These are phyloP conservation scores for Zygotorulaspora florentina DNA, from an alignment of 805 yeast genomes.

Conservation along the genomic window DNA sequence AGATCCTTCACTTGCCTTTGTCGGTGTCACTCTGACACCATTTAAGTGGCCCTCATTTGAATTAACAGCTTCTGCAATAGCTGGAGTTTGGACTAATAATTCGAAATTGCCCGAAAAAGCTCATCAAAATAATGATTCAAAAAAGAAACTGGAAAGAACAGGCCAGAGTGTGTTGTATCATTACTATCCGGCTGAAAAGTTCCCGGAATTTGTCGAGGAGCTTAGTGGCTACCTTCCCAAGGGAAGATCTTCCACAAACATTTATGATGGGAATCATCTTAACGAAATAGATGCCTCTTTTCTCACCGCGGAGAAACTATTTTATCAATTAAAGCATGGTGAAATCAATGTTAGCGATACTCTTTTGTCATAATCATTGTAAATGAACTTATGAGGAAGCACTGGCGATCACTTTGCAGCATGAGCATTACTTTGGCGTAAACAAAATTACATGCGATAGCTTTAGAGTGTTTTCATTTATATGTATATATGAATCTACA, in stretches of 20 bases:
- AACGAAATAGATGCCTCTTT: slow-evolving; percentile 10
- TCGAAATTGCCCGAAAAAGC: slow-evolving; percentile 38
- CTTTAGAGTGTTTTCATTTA: too few species aligned
- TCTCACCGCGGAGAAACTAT: slow-evolving; percentile 14
- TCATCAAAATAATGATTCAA: slow-evolving; percentile 39
- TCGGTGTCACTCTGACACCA: slow-evolving; percentile 41
- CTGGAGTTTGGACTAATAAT: slow-evolving; percentile 51
- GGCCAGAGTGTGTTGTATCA: slow-evolving; percentile 33
- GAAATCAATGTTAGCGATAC: slow-evolving; percentile 2
- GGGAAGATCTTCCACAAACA: slow-evolving; percentile 8
- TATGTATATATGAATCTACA: too few species aligned
- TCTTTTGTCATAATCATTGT: neutral
- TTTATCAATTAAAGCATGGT: slow-evolving; percentile 14
- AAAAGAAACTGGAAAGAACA: slow-evolving; percentile 21
- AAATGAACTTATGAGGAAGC: too few species aligned
- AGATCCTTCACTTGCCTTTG: slow-evolving; percentile 45
- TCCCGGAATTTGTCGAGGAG: slow-evolving; percentile 8
- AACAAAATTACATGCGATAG: too few species aligned
- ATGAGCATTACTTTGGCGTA: too few species aligned
- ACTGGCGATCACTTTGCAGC: too few species aligned
- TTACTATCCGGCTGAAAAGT: slow-evolving; percentile 31
- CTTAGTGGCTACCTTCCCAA: slow-evolving; percentile 10
- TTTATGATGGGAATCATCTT: slow-evolving; percentile 14
- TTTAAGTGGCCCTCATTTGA: slow-evolving; percentile 49
- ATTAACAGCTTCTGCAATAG: slow-evolving; percentile 49